Evolutionary conservation across 441 rosid genomes (phyloP), one percentile per base, ranked within the genome.

Genomic region (Corymbia calophylla): DNA sequence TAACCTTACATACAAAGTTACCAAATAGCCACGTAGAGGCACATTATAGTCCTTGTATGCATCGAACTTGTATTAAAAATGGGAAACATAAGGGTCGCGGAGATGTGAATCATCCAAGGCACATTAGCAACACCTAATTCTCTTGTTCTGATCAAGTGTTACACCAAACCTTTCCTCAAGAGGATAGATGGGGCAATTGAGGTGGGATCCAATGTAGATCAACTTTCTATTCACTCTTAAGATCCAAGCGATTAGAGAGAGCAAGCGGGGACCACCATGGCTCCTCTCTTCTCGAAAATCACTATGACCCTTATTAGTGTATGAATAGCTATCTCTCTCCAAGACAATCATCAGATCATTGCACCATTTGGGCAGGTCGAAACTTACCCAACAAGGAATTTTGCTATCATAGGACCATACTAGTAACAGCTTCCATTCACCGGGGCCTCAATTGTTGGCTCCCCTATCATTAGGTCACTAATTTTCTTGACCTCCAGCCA

Each of bases 251-350:
- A 64, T 64, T 14, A 0, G 32, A 64, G 9, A 14, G 70, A 64
- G 70, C 9, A 17, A 13, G 4, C 8, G 2, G 13, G 8, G 49
- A 64, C 18, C 4, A 27, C 29, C 7, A 39, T 80, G 89, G 39
- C 86, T 91, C 86, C 44, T 87, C 89, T 91, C 86, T 91, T 91
- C 89, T 91, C 29, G 47, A 91, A 88, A 91, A 89, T 89, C 66
- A 58, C 89, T 87, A 89, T 58, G 87, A 87, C 88, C 56, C 87
- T 89, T 91, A 53, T 87, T 31, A 91, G 62, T 87, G 87, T 91
- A 87, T 87, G 60, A 44, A 91, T 31, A 8, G 4, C 53, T 87
- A 91, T 58, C 64, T 91, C 88, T 89, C 88, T 39, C 81, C 1
- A 0, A 68, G 25, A 35, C 3, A 18, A 68, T 18, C 25, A 25